Percentiles rank a stretch among this genome's conserved stretches.
phyloP scores from a whole-genome alignment of 1,139 yeast genomes.

The Taphrina populina region DNA sequence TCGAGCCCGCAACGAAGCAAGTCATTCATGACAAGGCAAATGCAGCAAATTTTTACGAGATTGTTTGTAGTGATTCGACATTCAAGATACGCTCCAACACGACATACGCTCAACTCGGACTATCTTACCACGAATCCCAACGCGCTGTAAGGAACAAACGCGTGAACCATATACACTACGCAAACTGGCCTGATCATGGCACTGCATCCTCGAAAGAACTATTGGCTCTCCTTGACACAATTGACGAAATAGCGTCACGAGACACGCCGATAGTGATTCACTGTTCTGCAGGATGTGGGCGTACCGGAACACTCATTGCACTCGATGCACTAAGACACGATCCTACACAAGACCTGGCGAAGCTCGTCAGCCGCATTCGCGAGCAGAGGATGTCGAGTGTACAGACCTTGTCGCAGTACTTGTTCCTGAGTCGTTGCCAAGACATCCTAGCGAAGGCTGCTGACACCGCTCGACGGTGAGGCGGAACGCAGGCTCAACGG shows the following conservation, averaged over 20 bases:
- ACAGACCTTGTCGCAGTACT: conserved; percentile 35
- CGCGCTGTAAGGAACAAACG: neutral
- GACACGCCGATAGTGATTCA: conserved; percentile 55
- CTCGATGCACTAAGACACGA: conserved; percentile 54
- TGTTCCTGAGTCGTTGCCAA: conserved; percentile 15
- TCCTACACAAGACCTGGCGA: conserved; percentile 3
- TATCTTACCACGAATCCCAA: neutral
- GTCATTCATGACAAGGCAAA: neutral
- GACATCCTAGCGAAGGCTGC: neutral
- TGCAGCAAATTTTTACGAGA: neutral
- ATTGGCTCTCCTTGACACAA: conserved; percentile 48
- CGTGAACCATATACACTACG: conserved; percentile 42
- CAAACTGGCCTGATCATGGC: conserved; percentile 45
- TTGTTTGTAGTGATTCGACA: no score
- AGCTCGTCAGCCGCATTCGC: conserved; percentile 23
- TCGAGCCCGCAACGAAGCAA: conserved; percentile 27
- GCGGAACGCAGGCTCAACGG: neutral
- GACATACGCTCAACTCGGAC: neutral
- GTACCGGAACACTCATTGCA: conserved; percentile 77
- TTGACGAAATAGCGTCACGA: conserved; percentile 28
- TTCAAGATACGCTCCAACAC: conserved; percentile 32
- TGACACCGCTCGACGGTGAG: conserved; percentile 4
- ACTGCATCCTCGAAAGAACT: conserved; percentile 43
- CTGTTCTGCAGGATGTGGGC: conserved; percentile 83
- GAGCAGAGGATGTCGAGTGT: conserved; percentile 32